Evolutionary conservation across 257 asterid species (phyloP).

Genomic region (Parsonsia alboflavescens): DNA sequence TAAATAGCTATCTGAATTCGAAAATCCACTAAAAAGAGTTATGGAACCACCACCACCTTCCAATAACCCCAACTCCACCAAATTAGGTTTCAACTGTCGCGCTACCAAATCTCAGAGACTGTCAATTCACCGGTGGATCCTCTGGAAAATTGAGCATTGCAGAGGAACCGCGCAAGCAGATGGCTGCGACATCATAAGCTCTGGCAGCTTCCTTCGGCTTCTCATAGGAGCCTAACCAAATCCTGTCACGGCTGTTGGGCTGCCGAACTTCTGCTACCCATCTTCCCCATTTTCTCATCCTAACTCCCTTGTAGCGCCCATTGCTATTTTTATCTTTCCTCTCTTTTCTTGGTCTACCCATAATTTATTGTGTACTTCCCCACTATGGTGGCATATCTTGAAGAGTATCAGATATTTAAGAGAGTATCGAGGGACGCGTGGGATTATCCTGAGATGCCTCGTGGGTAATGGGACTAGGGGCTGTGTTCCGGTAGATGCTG

Average conservation of each 20-base stretch:
- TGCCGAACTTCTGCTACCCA: conserved; percentile 85
- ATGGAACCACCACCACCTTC: background rate
- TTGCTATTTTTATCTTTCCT: conserved; percentile 14
- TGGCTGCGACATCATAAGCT: conserved; percentile 71
- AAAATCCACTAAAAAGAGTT: too few species aligned
- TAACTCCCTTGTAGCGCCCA: conserved; percentile 55
- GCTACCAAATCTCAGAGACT: conserved; percentile 32
- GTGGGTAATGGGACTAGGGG: background rate
- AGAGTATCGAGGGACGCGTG: background rate
- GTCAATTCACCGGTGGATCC: conserved; percentile 48
- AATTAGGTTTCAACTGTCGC: background rate
- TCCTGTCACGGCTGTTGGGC: conserved; percentile 65
- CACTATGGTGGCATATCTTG: background rate
- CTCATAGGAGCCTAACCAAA: conserved; percentile 74
- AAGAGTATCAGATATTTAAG: background rate
- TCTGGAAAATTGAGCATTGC: conserved; percentile 58
- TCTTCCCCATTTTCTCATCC: conserved; percentile 82
- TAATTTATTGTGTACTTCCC: background rate
- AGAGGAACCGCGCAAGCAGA: conserved; percentile 58
- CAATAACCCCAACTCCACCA: background rate
- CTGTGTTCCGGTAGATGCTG: background rate
- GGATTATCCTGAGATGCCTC: background rate
- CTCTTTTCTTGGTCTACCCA: conserved; percentile 49
- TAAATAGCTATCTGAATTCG: too few species aligned
- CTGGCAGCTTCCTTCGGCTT: conserved; percentile 74